A percentile compares a stretch with the other conserved stretches of the same genome.
phyloP scores from a whole-genome alignment of 192 early-diverging fungal species.

The Lobosporangium transversale region DNA sequence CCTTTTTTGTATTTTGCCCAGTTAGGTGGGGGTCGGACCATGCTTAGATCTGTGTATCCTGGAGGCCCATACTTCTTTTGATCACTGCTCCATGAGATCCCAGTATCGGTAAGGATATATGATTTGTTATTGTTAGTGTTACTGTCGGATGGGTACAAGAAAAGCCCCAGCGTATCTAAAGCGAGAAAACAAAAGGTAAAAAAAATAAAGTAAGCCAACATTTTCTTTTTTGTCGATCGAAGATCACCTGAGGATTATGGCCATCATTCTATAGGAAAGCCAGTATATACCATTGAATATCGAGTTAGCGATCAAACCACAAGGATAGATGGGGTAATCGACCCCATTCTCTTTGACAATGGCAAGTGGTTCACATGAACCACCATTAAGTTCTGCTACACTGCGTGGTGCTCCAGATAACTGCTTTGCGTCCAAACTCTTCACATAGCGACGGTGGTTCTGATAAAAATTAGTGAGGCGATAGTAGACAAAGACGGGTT shows the following conservation, averaged over 20 bases:
- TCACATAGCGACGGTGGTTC: conserved; percentile 97
- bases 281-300: conserved; percentile 87
- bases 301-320: conserved; percentile 98
- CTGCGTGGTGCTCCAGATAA: conserved; percentile 72
- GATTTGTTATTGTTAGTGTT: conserved; percentile 49
- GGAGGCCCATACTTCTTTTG: conserved; percentile 71
- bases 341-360: conserved; percentile 39
- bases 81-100: conserved; percentile 93
- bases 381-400: conserved; percentile 52
- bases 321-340: conserved; percentile 82
- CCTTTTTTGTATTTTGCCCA: conserved; percentile 78
- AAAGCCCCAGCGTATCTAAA: conserved; percentile 69
- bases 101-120: conserved; percentile 71
- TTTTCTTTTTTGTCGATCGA: too few relatives aligned
- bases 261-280: too few relatives aligned
- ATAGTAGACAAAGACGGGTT: conserved; percentile 94
- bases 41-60: conserved; percentile 54
- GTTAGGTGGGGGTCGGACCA: conserved; percentile 86
- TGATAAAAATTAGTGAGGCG: conserved; percentile 98
- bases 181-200: not conserved
- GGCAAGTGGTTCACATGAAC: conserved; percentile 70
- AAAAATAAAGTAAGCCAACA: not conserved
- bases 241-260: too few relatives aligned
- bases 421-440: conserved; percentile 86
- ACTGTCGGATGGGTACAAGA: conserved; percentile 65